These are phyloP conservation scores for Cutaneotrichosporon daszewskae DNA, from an alignment of 1,284 basidiomycete species.

Conservation along the genomic window DNA sequence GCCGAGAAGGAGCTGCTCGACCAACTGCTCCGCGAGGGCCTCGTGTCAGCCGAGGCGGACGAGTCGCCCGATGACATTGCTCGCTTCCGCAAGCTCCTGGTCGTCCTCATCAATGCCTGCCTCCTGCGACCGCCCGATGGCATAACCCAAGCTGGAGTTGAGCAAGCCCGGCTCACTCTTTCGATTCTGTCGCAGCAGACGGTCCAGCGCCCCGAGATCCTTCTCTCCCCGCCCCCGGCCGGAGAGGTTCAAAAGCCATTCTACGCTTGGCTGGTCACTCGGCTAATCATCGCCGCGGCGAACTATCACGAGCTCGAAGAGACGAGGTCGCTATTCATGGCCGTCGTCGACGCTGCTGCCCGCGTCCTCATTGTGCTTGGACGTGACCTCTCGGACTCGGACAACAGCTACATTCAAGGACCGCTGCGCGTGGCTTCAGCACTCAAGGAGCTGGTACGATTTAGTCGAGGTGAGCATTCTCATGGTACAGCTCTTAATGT, in stretches of 20 bases:
- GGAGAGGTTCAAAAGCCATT: conserved; percentile 19
- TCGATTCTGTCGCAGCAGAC: conserved; percentile 28
- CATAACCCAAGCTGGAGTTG: conserved; percentile 5
- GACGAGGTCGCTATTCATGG: conserved; percentile 7
- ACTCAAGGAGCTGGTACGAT: conserved; percentile 19
- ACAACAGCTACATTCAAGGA: conserved; percentile 20
- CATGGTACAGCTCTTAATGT: neutral
- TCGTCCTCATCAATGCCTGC: conserved; percentile 34
- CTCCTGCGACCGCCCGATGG: conserved; percentile 23
- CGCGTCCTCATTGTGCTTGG: conserved; percentile 19
- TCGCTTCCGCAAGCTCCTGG: conserved; percentile 31
- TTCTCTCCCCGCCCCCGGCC: conserved; percentile 8
- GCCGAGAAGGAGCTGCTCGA: conserved; percentile 27
- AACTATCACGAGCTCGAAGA: conserved; percentile 10
- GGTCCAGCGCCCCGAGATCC: conserved; percentile 22
- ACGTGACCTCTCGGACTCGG: conserved; percentile 20
- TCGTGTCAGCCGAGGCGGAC: conserved; percentile 16
- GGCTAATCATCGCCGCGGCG: conserved; percentile 30
- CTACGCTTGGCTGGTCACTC: conserved; percentile 40
- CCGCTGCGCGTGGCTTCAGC: conserved; percentile 15
- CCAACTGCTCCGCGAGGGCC: conserved; percentile 33
- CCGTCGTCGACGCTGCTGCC: conserved; percentile 15
- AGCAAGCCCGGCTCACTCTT: conserved; percentile 29
- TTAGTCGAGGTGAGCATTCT: conserved; percentile 24
- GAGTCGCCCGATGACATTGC: conserved; percentile 2